Evolutionary conservation across 1,284 basidiomycete genomes (phyloP).

Genomic region (Dichomitus squalens): DNA sequence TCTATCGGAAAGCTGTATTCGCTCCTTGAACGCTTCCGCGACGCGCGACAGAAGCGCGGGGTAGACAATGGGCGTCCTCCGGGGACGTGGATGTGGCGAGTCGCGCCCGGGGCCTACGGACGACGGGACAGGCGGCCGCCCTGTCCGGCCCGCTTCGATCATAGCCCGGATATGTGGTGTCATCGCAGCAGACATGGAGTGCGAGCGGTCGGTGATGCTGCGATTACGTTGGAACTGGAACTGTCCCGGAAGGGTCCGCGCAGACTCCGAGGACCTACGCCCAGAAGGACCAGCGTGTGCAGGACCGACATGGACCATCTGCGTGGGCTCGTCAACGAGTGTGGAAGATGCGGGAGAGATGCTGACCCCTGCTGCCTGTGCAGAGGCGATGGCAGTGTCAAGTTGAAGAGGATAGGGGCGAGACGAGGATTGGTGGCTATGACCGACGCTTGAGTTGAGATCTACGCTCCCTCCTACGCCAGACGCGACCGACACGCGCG

Average conservation of each 20-base stretch:
- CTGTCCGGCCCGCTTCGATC: slow-evolving; percentile 33
- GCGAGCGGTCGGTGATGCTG: slow-evolving; percentile 62
- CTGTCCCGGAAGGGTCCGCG: slow-evolving; percentile 49
- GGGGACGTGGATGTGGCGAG: slow-evolving; percentile 44
- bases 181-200: slow-evolving; percentile 67
- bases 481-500: slow-evolving; percentile 30
- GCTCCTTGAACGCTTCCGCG: slow-evolving; percentile 89
- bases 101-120: slow-evolving; percentile 43
- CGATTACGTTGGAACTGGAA: slow-evolving; percentile 53
- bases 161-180: slow-evolving; percentile 38
- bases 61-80: slow-evolving; percentile 81
- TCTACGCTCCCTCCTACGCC: slow-evolving; percentile 26
- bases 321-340: slow-evolving; percentile 44
- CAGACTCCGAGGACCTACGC: slow-evolving; percentile 59
- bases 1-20: slow-evolving; percentile 78
- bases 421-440: slow-evolving; percentile 31
- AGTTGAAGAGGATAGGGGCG: slow-evolving; percentile 51
- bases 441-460: slow-evolving; percentile 16
- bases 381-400: slow-evolving; percentile 44
- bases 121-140: slow-evolving; percentile 42
- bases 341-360: slow-evolving; percentile 59
- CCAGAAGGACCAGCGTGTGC: slow-evolving; percentile 21
- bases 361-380: slow-evolving; percentile 39
- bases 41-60: slow-evolving; percentile 94
- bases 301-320: slow-evolving; percentile 20